Evolutionary conservation across 2,329 filamentous ascomycete species (phyloP), one percentile per base, ranked within the genome.

Genomic region (Verticillium isaacii): DNA sequence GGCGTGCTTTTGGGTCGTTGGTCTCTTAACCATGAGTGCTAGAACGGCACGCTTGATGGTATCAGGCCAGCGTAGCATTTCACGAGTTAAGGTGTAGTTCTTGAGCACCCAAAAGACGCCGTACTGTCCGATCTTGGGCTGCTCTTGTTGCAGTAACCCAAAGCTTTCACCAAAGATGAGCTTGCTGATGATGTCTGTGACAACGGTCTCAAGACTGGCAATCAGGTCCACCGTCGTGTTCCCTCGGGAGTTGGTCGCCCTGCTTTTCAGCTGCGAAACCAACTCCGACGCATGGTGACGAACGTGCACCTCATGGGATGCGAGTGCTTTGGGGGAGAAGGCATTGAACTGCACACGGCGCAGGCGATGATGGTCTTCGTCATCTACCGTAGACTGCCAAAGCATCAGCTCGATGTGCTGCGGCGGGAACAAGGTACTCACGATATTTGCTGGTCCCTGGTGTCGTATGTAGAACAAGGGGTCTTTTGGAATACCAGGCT

Each of bases 141-240:
- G 63, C 1, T 62, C 63, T 1, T 64, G 57, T 14, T 69, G 58
- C 1, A 74, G 66, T n/a, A 70, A 69, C 29, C 69, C 66, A 60
- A 77, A 77, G 0, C 72, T 70, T 61, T 72, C 71, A 25, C 72
- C 70, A 58, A 78, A 73, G 4, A 71, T 66, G 15, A 77, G 65
- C 32, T 76, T 72, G 2, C 74, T 73, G 69, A 78, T 77, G 41
- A 74, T 67, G 37, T 75, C 70, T 2, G 66, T 66, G 52, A 67
- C 62, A 29, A 69, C 59, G 37, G 64, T 60, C 23, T 68, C 64
- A 9, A 59, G 60, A 65, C 67, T 68, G 2, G 66, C 41, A 17
- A 62, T 64, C 63, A 69, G 64, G 15, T 69, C 66, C 1, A 69
- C 2, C 12, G 14, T 11, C n/a, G 17, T 12, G 2, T n/a, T 11